Conservation (phyloP, 208 protist species). For the Porcisia hertigi region DNA sequence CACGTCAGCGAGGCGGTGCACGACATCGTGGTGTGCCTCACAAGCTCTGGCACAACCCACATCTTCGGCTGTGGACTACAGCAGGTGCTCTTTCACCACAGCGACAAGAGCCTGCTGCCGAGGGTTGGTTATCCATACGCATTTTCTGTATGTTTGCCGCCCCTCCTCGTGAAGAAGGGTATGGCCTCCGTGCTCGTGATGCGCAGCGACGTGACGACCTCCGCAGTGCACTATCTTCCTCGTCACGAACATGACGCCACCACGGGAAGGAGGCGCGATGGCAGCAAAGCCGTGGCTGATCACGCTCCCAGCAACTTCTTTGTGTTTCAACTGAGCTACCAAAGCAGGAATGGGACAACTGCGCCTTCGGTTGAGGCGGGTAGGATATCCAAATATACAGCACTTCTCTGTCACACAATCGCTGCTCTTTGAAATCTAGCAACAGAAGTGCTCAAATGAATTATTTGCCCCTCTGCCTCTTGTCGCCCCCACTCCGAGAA, state of each 20-base stretch:
- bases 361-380: neutral
- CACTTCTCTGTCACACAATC: neutral
- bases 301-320: constrained; percentile 21
- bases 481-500: too few species aligned
- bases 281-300: neutral
- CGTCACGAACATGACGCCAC: constrained; percentile 6
- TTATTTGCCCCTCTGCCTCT: neutral
- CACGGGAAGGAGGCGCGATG: neutral
- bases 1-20: constrained; percentile 21
- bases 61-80: constrained; percentile 41
- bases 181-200: constrained; percentile 15
- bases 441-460: neutral
- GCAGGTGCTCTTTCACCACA: constrained; percentile 34
- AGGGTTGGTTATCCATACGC: constrained; percentile 32
- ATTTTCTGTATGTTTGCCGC: constrained; percentile 31
- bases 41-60: constrained; percentile 51
- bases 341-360: neutral
- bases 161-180: constrained; percentile 17
- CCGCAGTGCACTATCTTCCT: constrained; percentile 26
- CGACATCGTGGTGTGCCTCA: constrained; percentile 44
- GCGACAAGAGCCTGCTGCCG: constrained; percentile 35
- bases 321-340: constrained; percentile 28
- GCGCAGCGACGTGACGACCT: constrained; percentile 23
- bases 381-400: constrained; percentile 6
- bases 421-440: neutral